Conservation (phyloP, 768 basidiomycete genomes). For the Lactarius sanguifluus region DNA sequence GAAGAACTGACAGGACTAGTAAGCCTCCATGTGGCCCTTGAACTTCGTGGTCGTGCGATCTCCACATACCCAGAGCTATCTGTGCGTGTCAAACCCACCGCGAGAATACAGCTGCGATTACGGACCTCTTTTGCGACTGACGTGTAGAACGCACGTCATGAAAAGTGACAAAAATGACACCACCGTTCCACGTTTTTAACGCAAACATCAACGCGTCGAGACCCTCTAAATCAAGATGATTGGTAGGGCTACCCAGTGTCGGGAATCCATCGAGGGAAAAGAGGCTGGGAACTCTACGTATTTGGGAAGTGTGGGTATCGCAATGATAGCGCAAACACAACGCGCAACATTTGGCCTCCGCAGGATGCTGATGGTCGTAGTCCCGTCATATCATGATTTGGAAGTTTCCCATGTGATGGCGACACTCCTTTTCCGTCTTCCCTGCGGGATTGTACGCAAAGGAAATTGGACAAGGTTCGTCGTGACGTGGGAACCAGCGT, state of each 20-base stretch:
- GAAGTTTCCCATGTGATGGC: slow-evolving; percentile 89
- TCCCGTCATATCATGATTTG: slow-evolving; percentile 89
- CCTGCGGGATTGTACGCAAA: slow-evolving; percentile 89
- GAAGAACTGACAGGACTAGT: slow-evolving; percentile 60
- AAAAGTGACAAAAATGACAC: slow-evolving; percentile 89
- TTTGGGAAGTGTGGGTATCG: slow-evolving; percentile 88
- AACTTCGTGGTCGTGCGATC: slow-evolving; percentile 78
- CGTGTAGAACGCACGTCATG: slow-evolving; percentile 94
- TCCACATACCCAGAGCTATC: slow-evolving; percentile 89
- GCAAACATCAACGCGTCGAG: slow-evolving; percentile 92
- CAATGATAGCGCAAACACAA: slow-evolving; percentile 86
- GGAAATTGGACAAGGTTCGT: slow-evolving; percentile 89
- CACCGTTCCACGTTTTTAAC: slow-evolving; percentile 62
- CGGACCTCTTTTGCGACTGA: slow-evolving; percentile 80
- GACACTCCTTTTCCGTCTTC: slow-evolving; percentile 93
- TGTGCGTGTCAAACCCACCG: slow-evolving; percentile 21
- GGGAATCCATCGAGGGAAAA: slow-evolving; percentile 3
- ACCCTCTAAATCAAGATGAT: slow-evolving; percentile 97
- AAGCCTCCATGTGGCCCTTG: slow-evolving; percentile 84
- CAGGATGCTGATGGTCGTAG: slow-evolving; percentile 88
- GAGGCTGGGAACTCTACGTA: slow-evolving; percentile 35
- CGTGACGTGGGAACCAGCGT: slow-evolving; percentile 61
- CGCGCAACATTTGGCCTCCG: slow-evolving; percentile 97
- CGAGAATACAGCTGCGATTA: slow-evolving; percentile 1
- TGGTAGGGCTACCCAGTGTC: slow-evolving; percentile 65